These are phyloP conservation scores for Stagonosporopsis vannaccii DNA, from an alignment of 2,329 filamentous ascomycete species.

Conservation along the genomic window DNA sequence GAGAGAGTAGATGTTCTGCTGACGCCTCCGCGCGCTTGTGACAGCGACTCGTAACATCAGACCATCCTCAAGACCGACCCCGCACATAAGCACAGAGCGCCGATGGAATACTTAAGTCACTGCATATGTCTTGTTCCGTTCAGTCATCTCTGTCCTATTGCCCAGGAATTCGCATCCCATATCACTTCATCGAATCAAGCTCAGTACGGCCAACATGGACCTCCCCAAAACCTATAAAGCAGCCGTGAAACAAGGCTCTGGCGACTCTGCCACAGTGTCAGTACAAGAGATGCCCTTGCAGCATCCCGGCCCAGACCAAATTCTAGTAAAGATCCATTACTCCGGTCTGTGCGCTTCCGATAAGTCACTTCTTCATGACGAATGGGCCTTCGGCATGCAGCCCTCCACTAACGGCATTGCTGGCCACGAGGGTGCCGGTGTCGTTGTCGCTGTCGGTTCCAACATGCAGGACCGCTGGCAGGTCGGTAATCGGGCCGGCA, in stretches of 20 bases:
- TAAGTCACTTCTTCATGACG: slow-evolving; percentile 48
- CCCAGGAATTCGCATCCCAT: not conserved
- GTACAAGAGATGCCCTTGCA: slow-evolving; percentile 43
- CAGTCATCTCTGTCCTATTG: not conserved
- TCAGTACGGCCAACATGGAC: slow-evolving; percentile 28
- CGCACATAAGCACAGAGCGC: not conserved
- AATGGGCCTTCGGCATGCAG: slow-evolving; percentile 52
- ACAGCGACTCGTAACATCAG: not conserved
- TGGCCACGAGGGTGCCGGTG: slow-evolving; percentile 77
- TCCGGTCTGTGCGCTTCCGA: slow-evolving; percentile 66
- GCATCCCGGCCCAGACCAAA: slow-evolving; percentile 57
- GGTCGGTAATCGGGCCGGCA: slow-evolving; percentile 60
- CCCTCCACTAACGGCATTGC: slow-evolving; percentile 79
- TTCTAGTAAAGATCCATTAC: slow-evolving; percentile 63
- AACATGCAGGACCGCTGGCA: slow-evolving; percentile 75
- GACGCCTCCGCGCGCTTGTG: not conserved
- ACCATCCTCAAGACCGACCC: not conserved
- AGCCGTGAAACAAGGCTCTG: slow-evolving; percentile 44
- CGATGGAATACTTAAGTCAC: not conserved
- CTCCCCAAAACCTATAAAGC: slow-evolving; percentile 47
- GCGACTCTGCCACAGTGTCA: slow-evolving; percentile 27
- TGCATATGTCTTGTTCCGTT: not conserved
- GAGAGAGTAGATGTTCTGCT: not conserved
- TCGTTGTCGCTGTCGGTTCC: slow-evolving; percentile 74
- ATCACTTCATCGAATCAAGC: slow-evolving; percentile 14